Evolutionary conservation across 2,329 filamentous ascomycete species (phyloP), one percentile per base, ranked within the genome.

Genomic region (Leptosphaerulina australis): DNA sequence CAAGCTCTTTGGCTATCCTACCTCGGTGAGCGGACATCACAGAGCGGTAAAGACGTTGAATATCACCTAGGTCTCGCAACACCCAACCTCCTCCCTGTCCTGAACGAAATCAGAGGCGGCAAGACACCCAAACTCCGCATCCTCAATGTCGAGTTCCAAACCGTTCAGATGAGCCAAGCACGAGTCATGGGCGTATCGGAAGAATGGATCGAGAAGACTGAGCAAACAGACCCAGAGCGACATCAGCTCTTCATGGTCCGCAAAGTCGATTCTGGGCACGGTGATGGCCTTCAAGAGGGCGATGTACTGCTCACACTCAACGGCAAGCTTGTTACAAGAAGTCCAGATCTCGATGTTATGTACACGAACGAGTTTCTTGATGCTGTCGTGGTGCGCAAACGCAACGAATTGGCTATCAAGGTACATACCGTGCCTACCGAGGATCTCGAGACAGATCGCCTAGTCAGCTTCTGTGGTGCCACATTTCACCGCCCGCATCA

Each of bases 171-270:
- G 93, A 89, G 88, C 29, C 94, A 99, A 75, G 93, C 91, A 12
- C 88, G 92, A 28, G 91, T 97, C 60, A 97, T 99, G 92, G 94
- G 94, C 8, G 91, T 97, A 1, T 90, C 90, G 0, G 92, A 97
- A 64, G 88, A 95, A 55, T 97, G 93, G 94, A 96, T 99, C 64
- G 82, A 90, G 62, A 88, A 91, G 73, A 93, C 97, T 2, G 87
- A 94, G 44, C 80, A 86, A 59, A 90, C 91, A 55, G 97, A 99
- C 72, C 88, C 90, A 29, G 87, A 94, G 40, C 89, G 91, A 50
- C 94, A 99, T 69, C 94, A 99, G 75, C 83, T 99, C 28, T 99
- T 99, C 79, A 97, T 99, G 89, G 91, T 99, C 22, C 88, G 91
- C 64, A 99, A 99, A 77, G 87, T 96, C 53, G 79, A 88, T 62